These are phyloP conservation scores for Solidago caesia DNA, from an alignment of 129 eudicot genomes.

Conservation along the genomic window DNA sequence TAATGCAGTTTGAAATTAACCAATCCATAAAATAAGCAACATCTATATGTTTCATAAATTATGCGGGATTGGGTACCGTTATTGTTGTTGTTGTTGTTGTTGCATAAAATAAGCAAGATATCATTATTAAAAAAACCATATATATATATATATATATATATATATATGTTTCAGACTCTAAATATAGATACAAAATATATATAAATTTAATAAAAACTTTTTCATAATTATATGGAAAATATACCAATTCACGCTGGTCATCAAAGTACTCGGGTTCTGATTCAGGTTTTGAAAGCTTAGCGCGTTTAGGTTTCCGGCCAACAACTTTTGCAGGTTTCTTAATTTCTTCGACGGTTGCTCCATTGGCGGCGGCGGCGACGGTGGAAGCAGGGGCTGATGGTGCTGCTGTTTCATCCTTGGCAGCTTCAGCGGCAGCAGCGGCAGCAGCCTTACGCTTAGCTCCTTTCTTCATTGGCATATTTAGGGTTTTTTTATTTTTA, in stretches of 20 bases:
- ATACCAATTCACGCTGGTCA: slow-evolving; percentile 87
- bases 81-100: too few species aligned
- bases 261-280: slow-evolving; percentile 68
- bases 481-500: neutral
- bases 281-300: slow-evolving; percentile 48
- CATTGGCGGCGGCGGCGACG: slow-evolving; percentile 19
- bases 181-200: neutral
- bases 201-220: neutral
- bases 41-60: too few species aligned
- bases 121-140: too few species aligned
- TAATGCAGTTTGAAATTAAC: neutral
- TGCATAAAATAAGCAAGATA: too few species aligned
- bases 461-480: slow-evolving; percentile 64
- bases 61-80: too few species aligned
- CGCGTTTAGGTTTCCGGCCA: slow-evolving; percentile 38
- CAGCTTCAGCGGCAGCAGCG: neutral
- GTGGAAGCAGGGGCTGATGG: slow-evolving; percentile 11
- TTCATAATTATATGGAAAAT: too few species aligned
- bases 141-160: too few species aligned
- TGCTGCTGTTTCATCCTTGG: slow-evolving; percentile 31
- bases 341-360: slow-evolving; percentile 1
- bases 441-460: slow-evolving; percentile 54
- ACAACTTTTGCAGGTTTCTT: slow-evolving; percentile 25
- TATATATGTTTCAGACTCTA: too few species aligned
- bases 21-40: neutral